phyloP scores from a whole-genome alignment of 2,329 filamentous ascomycete genomes.

The Aspergillus floridensis region DNA sequence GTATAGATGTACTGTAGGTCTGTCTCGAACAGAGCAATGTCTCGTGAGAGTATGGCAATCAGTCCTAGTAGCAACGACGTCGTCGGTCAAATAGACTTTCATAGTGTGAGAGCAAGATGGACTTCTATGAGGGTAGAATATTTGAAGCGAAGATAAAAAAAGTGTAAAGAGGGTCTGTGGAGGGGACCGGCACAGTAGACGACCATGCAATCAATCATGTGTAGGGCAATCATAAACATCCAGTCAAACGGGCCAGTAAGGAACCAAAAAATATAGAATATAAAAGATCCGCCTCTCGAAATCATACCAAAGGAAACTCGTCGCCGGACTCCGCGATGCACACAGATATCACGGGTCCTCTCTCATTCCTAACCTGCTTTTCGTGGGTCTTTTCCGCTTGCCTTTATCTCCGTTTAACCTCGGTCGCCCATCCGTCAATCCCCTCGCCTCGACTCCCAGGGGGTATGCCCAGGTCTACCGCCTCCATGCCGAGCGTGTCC shows the following conservation, averaged over 20 bases:
- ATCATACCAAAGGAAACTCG: constrained; percentile 26
- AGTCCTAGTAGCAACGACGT: too few species aligned
- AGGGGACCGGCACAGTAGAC: background rate
- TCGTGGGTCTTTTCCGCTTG: background rate
- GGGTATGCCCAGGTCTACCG: constrained; percentile 68
- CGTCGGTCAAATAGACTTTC: background rate
- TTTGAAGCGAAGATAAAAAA: constrained; percentile 9
- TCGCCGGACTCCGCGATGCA: constrained; percentile 22
- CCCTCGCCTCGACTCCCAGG: constrained; percentile 84
- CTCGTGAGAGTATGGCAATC: too few species aligned
- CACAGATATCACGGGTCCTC: constrained; percentile 10
- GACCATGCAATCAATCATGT: constrained; percentile 18
- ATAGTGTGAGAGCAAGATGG: too few species aligned
- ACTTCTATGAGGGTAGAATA: constrained; percentile 7
- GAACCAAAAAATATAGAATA: constrained; percentile 28
- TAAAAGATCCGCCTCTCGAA: constrained; percentile 26
- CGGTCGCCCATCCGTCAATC: constrained; percentile 88
- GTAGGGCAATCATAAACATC: constrained; percentile 32
- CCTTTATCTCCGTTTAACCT: constrained; percentile 73
- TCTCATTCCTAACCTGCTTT: constrained; percentile 3
- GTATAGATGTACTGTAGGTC: too few species aligned
- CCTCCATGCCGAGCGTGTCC: constrained; percentile 85
- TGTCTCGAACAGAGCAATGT: too few species aligned
- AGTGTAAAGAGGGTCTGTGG: constrained; percentile 2
- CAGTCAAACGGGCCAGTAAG: constrained; percentile 22